Percentiles rank a stretch among this genome's conserved stretches.
Evolutionary conservation across 768 basidiomycete genomes (phyloP).

Genomic region (Pisolithus marmoratus): DNA sequence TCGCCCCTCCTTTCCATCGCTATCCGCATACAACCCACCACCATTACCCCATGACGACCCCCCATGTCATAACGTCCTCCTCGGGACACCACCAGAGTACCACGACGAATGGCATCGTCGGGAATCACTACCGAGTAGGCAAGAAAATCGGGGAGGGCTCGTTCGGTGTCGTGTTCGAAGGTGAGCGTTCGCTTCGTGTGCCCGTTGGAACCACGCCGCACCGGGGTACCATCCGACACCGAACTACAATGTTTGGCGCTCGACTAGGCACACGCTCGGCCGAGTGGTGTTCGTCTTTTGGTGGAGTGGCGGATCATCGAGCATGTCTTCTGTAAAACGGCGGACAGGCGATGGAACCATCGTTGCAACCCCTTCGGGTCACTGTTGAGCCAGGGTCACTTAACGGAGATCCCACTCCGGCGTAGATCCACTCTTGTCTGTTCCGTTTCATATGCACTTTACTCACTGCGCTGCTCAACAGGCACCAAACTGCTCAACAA

Average conservation of each 20-base stretch:
- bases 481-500: slow-evolving; percentile 82
- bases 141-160: slow-evolving; percentile 99
- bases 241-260: no score
- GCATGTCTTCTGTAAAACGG: no score
- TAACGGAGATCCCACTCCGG: background rate
- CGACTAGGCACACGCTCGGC: no score
- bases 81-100: slow-evolving; percentile 62
- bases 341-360: no score
- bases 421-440: background rate
- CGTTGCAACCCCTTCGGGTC: no score
- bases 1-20: background rate
- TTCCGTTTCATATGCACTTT: slow-evolving; percentile 1
- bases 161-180: slow-evolving; percentile 98
- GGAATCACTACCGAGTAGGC: slow-evolving; percentile 81
- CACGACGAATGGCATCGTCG: slow-evolving; percentile 67
- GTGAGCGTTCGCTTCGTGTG: slow-evolving; percentile 35
- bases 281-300: no score
- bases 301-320: no score
- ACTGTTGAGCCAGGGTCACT: no score
- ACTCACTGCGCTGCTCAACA: slow-evolving; percentile 26
- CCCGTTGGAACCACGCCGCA: background rate
- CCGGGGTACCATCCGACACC: no score
- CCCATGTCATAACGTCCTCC: slow-evolving; percentile 80
- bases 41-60: slow-evolving; percentile 55
- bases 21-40: background rate